These are phyloP conservation scores for Pseudogymnoascus sp. DNA, from an alignment of 2,329 filamentous ascomycete genomes.

Conservation along the genomic window DNA sequence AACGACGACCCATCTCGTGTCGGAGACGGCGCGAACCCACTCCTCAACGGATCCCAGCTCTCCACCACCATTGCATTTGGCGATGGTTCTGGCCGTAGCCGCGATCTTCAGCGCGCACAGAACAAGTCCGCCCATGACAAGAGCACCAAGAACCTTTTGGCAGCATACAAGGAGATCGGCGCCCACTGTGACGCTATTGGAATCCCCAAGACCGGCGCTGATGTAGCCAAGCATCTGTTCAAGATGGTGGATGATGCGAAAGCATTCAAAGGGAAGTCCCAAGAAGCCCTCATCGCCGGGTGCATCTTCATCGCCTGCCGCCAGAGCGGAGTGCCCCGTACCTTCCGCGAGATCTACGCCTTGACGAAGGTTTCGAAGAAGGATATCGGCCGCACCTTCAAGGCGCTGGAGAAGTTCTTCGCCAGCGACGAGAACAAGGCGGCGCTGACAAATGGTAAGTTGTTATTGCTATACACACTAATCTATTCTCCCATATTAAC, in stretches of 20 bases:
- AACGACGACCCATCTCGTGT: conserved; percentile 97
- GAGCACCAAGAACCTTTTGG: conserved; percentile 68
- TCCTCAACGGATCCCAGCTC: conserved; percentile 83
- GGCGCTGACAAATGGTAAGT: conserved; percentile 44
- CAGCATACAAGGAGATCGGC: conserved; percentile 82
- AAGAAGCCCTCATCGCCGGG: conserved; percentile 87
- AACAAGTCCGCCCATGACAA: conserved; percentile 77
- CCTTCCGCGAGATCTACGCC: conserved; percentile 89
- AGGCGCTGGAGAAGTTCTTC: conserved; percentile 81
- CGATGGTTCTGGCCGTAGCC: conserved; percentile 59
- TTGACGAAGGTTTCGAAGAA: conserved; percentile 93
- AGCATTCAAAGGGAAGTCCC: conserved; percentile 89
- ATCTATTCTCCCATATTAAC: conserved; percentile 24
- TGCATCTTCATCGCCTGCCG: conserved; percentile 98
- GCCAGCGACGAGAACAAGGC: conserved; percentile 55
- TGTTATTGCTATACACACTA: conserved; percentile 17
- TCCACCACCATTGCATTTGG: conserved; percentile 81
- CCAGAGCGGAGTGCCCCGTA: conserved; percentile 75
- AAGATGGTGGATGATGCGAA: conserved; percentile 90
- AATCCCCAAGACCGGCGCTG: conserved; percentile 70
- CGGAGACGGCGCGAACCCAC: conserved; percentile 82
- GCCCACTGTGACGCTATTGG: conserved; percentile 77
- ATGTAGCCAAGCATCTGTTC: conserved; percentile 89
- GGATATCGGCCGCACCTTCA: conserved; percentile 94
- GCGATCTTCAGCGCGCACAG: conserved; percentile 74